phyloP scores from a whole-genome alignment of 2,329 filamentous ascomycete genomes.

The Ploettnerulaceae sp. region DNA sequence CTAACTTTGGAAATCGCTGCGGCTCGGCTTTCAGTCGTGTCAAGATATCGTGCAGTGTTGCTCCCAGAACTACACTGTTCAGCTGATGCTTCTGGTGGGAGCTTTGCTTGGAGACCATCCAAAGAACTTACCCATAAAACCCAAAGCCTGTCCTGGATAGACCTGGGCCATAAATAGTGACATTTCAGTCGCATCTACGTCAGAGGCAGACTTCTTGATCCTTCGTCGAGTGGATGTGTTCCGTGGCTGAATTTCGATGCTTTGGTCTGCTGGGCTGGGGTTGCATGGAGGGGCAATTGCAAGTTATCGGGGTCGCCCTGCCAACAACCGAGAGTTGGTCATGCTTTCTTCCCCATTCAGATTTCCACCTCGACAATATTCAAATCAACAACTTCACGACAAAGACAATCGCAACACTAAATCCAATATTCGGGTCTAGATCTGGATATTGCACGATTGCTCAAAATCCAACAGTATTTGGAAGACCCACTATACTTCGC shows the following conservation, averaged over 20 bases:
- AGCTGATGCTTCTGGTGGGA: constrained; percentile 5
- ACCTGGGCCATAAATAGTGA: constrained; percentile 57
- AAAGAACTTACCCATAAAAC: constrained; percentile 37
- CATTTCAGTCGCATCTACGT: constrained; percentile 30
- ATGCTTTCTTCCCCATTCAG: background rate
- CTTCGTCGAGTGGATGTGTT: constrained; percentile 1
- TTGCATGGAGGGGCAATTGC: constrained; percentile 10
- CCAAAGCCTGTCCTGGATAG: constrained; percentile 58
- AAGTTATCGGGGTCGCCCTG: constrained; percentile 2
- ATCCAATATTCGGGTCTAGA: background rate
- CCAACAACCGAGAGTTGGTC: constrained; percentile 4
- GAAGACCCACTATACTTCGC: background rate
- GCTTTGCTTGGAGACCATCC: constrained; percentile 29
- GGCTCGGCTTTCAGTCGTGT: constrained; percentile 85
- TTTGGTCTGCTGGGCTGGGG: background rate
- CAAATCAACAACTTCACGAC: constrained; percentile 9
- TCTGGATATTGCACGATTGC: background rate
- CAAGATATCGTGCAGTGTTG: constrained; percentile 84
- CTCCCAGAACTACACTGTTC: constrained; percentile 65
- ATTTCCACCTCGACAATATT: constrained; percentile 5
- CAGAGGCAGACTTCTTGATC: constrained; percentile 5
- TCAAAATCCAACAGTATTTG: background rate
- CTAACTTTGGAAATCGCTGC: constrained; percentile 73
- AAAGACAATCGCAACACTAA: background rate
- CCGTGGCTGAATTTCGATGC: background rate